Conservation (phyloP, 179 eudicot species). For the Beta lomatogona region DNA sequence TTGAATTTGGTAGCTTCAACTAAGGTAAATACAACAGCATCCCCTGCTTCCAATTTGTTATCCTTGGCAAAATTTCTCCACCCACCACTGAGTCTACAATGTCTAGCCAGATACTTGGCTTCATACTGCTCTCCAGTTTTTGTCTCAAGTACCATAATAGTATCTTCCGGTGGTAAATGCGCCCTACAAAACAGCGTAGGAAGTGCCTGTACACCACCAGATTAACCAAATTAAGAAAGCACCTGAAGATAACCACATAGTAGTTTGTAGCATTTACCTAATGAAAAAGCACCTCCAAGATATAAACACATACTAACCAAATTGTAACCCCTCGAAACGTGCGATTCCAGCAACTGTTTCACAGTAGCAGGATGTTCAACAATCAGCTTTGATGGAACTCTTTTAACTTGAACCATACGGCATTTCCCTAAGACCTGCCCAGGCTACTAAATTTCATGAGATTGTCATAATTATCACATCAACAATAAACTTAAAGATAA, state of each 20-base stretch:
- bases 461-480: neutral
- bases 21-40: conserved; percentile 40
- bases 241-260: neutral
- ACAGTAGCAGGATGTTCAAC: conserved; percentile 41
- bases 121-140: conserved; percentile 17
- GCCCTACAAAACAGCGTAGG: conserved; percentile 17
- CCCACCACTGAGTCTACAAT: conserved; percentile 36
- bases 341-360: conserved; percentile 44
- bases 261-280: neutral
- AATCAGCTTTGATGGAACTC: conserved; percentile 32
- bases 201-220: conserved; percentile 12
- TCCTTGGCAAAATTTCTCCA: conserved; percentile 41
- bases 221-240: neutral
- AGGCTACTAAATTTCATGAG: conserved; percentile 3
- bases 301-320: conserved; percentile 46
- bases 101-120: conserved; percentile 14
- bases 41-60: conserved; percentile 34
- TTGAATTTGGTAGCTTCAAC: conserved; percentile 35
- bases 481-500: neutral
- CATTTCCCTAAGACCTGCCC: conserved; percentile 20
- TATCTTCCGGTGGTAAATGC: conserved; percentile 19
- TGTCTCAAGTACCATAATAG: conserved; percentile 25
- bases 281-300: neutral
- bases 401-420: conserved; percentile 39
- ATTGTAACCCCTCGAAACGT: conserved; percentile 42